These are phyloP conservation scores for Cercospora janseana DNA, from an alignment of 2,329 filamentous ascomycete genomes.

Conservation along the genomic window DNA sequence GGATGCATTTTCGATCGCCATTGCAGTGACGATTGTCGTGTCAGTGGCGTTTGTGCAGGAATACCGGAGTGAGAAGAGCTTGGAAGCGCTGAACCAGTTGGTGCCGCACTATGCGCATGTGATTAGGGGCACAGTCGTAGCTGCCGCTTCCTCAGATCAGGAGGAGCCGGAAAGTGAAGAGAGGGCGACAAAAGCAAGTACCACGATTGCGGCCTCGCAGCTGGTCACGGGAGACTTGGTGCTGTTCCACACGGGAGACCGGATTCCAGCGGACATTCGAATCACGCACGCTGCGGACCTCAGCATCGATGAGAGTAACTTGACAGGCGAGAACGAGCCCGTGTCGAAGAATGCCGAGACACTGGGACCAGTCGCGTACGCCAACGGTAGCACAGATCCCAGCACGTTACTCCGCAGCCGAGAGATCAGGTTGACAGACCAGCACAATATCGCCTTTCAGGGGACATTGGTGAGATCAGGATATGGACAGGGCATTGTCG, in stretches of 20 bases:
- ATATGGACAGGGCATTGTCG: conserved; percentile 94
- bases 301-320: conserved; percentile 92
- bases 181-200: conserved; percentile 68
- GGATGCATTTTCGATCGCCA: conserved; percentile 91
- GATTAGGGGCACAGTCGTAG: conserved; percentile 56
- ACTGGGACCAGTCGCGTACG: conserved; percentile 38
- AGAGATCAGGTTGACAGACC: conserved; percentile 68
- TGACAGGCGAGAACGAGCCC: conserved; percentile 95
- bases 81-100: conserved; percentile 88
- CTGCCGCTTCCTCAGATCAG: conserved; percentile 33
- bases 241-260: conserved; percentile 90
- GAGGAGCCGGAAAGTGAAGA: conserved; percentile 57
- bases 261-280: conserved; percentile 91
- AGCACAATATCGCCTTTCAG: conserved; percentile 96
- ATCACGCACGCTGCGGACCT: conserved; percentile 88
- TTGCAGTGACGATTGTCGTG: conserved; percentile 95
- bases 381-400: conserved; percentile 28
- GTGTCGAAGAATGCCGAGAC: conserved; percentile 73
- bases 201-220: conserved; percentile 80
- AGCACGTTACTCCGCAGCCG: conserved; percentile 44
- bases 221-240: conserved; percentile 91
- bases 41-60: conserved; percentile 95
- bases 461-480: conserved; percentile 93
- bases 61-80: conserved; percentile 94
- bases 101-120: conserved; percentile 95